Evolutionary conservation across 169 alveolate genomes (phyloP).

Genomic region (Besnoitia besnoiti): DNA sequence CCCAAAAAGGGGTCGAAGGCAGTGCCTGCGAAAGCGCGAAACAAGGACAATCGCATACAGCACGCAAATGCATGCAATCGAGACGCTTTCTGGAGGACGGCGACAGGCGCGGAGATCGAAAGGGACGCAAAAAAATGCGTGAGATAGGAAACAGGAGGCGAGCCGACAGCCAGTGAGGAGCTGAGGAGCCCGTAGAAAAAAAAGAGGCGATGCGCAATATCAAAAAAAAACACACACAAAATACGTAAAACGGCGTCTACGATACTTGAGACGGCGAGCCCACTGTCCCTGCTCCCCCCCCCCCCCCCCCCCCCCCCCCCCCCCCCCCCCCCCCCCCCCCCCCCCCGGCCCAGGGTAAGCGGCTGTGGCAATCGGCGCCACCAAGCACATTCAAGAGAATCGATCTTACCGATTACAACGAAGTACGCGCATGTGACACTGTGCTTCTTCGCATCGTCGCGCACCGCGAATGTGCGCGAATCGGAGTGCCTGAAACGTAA

Average conservation of each 20-base stretch:
- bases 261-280: too few species aligned
- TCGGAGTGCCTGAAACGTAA: neutral
- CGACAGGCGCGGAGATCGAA: neutral
- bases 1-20: slow-evolving; percentile 45
- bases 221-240: too few species aligned
- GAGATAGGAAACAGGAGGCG: neutral
- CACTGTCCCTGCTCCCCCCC: too few species aligned
- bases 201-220: too few species aligned
- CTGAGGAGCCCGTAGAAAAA: too few species aligned
- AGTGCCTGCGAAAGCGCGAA: neutral
- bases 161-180: neutral
- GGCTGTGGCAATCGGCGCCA: too few species aligned
- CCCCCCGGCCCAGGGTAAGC: too few species aligned
- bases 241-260: too few species aligned
- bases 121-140: neutral
- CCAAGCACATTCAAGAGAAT: too few species aligned
- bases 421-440: neutral
- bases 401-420: neutral
- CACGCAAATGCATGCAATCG: neutral
- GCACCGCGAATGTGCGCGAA: neutral
- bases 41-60: neutral
- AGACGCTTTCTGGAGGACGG: neutral
- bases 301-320: too few species aligned
- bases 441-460: slow-evolving; percentile 5
- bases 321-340: too few species aligned